Evolutionary conservation across 352 stramenopile genomes (phyloP), one percentile per base, ranked within the genome.

Genomic region (Pythium utonaiense): DNA sequence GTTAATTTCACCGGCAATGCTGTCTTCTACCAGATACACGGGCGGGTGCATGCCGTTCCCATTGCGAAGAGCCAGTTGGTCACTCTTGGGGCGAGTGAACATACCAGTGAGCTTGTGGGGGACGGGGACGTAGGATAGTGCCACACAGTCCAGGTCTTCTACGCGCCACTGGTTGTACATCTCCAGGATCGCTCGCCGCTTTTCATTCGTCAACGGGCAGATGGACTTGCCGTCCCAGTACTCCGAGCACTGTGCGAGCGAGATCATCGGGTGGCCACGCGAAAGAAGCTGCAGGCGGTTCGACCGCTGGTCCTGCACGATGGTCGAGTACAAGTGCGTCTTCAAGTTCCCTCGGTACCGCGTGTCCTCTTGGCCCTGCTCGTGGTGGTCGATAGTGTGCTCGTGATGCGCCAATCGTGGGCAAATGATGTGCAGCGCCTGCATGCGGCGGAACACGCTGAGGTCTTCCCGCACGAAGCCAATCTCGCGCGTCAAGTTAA

Each of bases 101-200:
- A 91, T 52, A 7, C 52, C 30, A 17, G 77, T 91, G 12, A 89
- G 56, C 57, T 92, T 93, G 60, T 89, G 81, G 5, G 78, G 74
- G 6, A 95, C 78, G 1, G 86, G 86, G 0, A 89, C 86, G 36
- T 93, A 95, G 5, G 81, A 87, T n/a, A 95, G 76, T 10, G 86
- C 86, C 13, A 90, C 83, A 51, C 82, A 92, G 48, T 93, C 86
- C 21, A 95, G 55, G 53, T 95, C 86, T 68, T 95, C 86, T 14
- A 92, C 83, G 12, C 83, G 80, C 86, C 86, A 95, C 49, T 95
- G 86, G 54, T 93, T 89, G 66, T 93, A 95, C 84, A 95, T 93
- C 19, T 95, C 86, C 17, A 93, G 67, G 47, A 95, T 95, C 17
- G 71, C 62, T 6, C 80, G 82, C 40, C 88, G 74, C 62, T 90